Percentiles rank a stretch among this genome's conserved stretches.
Evolutionary conservation across 1,284 basidiomycete genomes (phyloP).

Genomic region (Vanrija pseudolonga): DNA sequence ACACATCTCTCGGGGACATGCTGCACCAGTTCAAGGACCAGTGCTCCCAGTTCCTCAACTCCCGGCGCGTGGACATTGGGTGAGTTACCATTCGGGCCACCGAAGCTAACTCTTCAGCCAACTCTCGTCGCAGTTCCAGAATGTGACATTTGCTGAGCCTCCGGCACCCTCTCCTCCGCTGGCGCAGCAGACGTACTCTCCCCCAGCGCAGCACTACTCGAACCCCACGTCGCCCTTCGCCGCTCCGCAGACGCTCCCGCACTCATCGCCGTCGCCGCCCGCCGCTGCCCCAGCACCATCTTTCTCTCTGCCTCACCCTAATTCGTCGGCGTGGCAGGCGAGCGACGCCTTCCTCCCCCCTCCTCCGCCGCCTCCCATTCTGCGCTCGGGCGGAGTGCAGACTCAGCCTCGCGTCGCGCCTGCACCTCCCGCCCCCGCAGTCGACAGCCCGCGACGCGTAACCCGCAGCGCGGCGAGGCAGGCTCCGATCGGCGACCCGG

Average conservation of each 20-base stretch:
- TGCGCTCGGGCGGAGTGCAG: slow-evolving; percentile 37
- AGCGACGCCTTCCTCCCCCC: slow-evolving; percentile 44
- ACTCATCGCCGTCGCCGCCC: slow-evolving; percentile 9
- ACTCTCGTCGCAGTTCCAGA: slow-evolving; percentile 24
- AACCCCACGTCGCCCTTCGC: slow-evolving; percentile 14
- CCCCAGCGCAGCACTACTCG: slow-evolving; percentile 1
- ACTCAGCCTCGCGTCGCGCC: slow-evolving; percentile 22
- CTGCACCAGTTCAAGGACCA: slow-evolving; percentile 68
- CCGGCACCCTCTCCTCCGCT: slow-evolving; percentile 4
- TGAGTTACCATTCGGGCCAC: slow-evolving; percentile 18
- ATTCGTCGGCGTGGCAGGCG: slow-evolving; percentile 40
- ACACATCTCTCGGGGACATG: slow-evolving; percentile 71
- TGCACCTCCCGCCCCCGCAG: slow-evolving; percentile 8
- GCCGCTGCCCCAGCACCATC: slow-evolving; percentile 10
- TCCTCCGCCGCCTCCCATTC: slow-evolving; percentile 41
- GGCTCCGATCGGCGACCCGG: slow-evolving; percentile 36
- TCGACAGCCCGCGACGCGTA: slow-evolving; percentile 34
- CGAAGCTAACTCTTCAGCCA: slow-evolving; percentile 6
- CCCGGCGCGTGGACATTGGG: slow-evolving; percentile 59
- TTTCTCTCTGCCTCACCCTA: slow-evolving; percentile 39
- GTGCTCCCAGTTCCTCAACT: slow-evolving; percentile 68
- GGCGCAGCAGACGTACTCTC: slow-evolving; percentile 5
- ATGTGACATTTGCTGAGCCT: slow-evolving; percentile 11
- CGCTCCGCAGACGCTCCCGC: not conserved
- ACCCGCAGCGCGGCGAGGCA: slow-evolving; percentile 30